These are phyloP conservation scores for Ilyonectria mors-panacis DNA, from an alignment of 2,329 filamentous ascomycete genomes.

Conservation along the genomic window DNA sequence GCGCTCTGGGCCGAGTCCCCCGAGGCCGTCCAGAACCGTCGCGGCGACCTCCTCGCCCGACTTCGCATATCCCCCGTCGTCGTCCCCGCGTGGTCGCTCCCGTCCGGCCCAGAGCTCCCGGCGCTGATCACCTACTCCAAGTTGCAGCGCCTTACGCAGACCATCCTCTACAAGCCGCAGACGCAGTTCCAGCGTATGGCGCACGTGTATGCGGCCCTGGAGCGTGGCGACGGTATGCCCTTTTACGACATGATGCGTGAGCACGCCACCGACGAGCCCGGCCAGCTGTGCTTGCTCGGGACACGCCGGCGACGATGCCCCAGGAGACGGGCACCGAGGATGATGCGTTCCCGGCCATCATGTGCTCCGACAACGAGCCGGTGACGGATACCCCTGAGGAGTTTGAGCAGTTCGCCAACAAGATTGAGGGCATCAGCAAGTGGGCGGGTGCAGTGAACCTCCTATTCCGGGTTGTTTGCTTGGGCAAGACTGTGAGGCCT, in stretches of 20 bases:
- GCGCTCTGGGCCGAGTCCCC: conserved; percentile 58
- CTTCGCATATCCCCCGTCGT: conserved; percentile 62
- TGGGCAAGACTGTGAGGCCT: conserved; percentile 56
- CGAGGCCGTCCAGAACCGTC: conserved; percentile 55
- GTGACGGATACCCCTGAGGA: conserved; percentile 51
- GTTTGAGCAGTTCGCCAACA: conserved; percentile 53
- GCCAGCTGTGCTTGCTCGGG: conserved; percentile 43
- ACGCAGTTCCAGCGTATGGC: conserved; percentile 60
- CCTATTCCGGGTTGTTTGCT: conserved; percentile 57
- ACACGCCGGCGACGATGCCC: conserved; percentile 49
- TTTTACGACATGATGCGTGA: conserved; percentile 56
- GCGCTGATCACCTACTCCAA: conserved; percentile 66
- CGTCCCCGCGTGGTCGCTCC: conserved; percentile 50
- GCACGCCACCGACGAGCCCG: conserved; percentile 26
- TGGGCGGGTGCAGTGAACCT: conserved; percentile 61
- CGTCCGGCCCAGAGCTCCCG: conserved; percentile 58
- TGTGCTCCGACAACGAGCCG: conserved; percentile 60
- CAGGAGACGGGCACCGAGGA: conserved; percentile 45
- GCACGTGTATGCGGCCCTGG: conserved; percentile 58
- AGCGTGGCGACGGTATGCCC: conserved; percentile 60
- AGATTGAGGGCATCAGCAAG: conserved; percentile 55
- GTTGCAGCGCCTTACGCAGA: conserved; percentile 60
- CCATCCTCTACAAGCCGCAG: conserved; percentile 62
- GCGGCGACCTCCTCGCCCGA: conserved; percentile 56
- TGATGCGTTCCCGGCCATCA: conserved; percentile 62